A percentile compares a stretch with the other conserved stretches of the same genome.
phyloP scores from a whole-genome alignment of 2,329 filamentous ascomycete species.

The Penicillium sp. region DNA sequence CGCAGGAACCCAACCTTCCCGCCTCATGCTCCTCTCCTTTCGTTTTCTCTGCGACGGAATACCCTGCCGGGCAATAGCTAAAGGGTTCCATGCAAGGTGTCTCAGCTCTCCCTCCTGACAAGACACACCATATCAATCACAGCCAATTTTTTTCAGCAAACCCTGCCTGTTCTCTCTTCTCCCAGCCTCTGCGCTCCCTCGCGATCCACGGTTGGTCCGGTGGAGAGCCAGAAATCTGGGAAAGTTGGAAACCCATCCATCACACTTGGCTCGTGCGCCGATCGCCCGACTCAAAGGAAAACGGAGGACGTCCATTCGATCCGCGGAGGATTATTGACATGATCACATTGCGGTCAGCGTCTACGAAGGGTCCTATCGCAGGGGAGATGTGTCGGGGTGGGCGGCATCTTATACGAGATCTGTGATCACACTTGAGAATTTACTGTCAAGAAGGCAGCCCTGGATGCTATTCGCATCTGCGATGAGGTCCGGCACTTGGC shows the following conservation, averaged over 20 bases:
- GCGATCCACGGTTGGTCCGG: conserved; percentile 10
- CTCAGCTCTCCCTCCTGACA: not conserved
- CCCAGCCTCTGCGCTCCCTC: conserved; percentile 5
- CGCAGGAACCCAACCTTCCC: not conserved
- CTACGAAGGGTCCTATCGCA: not conserved
- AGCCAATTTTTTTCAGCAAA: not conserved
- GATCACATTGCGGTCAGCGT: not conserved
- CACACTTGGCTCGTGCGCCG: conserved; percentile 17
- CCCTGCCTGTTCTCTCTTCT: not conserved
- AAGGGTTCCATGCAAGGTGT: not conserved
- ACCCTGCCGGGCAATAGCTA: too few species aligned
- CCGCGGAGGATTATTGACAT: not conserved
- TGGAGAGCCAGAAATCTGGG: conserved; percentile 6
- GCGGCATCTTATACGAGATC: not conserved
- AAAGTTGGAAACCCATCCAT: conserved; percentile 12
- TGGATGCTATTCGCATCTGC: too few species aligned
- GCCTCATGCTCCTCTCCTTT: not conserved
- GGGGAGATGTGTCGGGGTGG: not conserved
- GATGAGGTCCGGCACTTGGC: not conserved
- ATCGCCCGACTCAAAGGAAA: not conserved
- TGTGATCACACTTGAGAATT: not conserved
- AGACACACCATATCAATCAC: not conserved
- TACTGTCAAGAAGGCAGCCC: too few species aligned
- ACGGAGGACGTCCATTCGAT: not conserved
- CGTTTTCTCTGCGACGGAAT: not conserved